Evolutionary conservation across 2,329 filamentous ascomycete genomes (phyloP), one percentile per base, ranked within the genome.

Genomic region (Nectriaceae sp.): DNA sequence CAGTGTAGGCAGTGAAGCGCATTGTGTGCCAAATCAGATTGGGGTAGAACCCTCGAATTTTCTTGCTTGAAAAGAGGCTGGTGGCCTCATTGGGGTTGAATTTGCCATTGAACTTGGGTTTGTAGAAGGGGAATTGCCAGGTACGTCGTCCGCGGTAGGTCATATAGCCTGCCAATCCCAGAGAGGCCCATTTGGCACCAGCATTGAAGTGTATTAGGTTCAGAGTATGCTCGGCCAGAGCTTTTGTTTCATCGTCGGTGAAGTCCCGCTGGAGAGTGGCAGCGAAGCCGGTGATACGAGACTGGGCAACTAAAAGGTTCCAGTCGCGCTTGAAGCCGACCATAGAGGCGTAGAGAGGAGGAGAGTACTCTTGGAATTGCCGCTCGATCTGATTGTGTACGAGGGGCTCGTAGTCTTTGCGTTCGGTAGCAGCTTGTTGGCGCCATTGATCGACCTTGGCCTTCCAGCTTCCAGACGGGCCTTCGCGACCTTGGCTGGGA

Each of bases 241-340:
- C 68, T 33, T 64, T 63, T 11, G 67, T 64, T 53, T 74, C 70
- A n/a, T 56, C 49, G 42, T 73, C 68, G 31, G 61, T 65, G 13
- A 72, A 59, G 6, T 61, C 57, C 11, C 68, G 63, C 31, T 63
- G 56, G 21, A 62, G 61, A 8, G 58, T 62, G 15, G 63, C 55
- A 15, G 65, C 62, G 18, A 70, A 53, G 2, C 61, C 61, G 4
- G 63, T 53, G 15, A 66, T 57, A 3, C 61, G 57, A 2, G 55
- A 54, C 24, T 64, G 65, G 5, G 65, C 60, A 18, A 66, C 49
- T 0, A 57, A 52, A n/a, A 68, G 57, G 33, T 63, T 68, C 46
- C 56, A 50, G 11, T 58, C 50, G 22, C 59, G 60, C 15, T 54
- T 55, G 43, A 56, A 62, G 11, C 68, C 66, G 29, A 65, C 61